These are phyloP conservation scores for Mycena chlorophos DNA, from an alignment of 768 basidiomycete genomes.

Conservation along the genomic window DNA sequence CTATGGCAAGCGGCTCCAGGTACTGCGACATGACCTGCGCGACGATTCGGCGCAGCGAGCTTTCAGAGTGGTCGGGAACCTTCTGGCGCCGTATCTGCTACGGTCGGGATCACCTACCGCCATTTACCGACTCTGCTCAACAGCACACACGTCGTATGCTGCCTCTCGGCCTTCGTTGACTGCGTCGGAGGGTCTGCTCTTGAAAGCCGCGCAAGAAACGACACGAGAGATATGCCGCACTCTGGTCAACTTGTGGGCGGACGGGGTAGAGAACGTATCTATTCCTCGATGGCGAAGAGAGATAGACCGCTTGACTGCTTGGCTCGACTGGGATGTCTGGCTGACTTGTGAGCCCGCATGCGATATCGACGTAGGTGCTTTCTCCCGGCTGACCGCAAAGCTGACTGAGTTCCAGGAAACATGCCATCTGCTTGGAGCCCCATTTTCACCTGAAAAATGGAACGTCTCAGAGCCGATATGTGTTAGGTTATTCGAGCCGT, in stretches of 20 bases:
- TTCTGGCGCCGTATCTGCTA: constrained; percentile 36
- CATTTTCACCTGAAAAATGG: neutral
- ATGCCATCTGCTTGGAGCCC: too few species aligned
- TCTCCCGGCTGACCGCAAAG: too few species aligned
- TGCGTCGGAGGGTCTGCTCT: constrained; percentile 31
- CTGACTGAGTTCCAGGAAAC: too few species aligned
- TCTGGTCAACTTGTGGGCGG: constrained; percentile 48
- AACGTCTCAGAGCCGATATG: neutral
- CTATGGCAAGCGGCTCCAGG: constrained; percentile 43
- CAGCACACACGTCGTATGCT: constrained; percentile 31
- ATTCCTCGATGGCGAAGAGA: constrained; percentile 36
- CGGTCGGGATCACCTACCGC: constrained; percentile 22
- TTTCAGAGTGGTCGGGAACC: constrained; percentile 28
- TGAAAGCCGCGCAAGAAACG: constrained; percentile 34
- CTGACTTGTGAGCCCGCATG: constrained; percentile 49
- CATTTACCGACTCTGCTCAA: constrained; percentile 33
- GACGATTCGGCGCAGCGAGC: constrained; percentile 23
- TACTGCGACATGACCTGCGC: constrained; percentile 28
- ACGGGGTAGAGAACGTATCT: constrained; percentile 31
- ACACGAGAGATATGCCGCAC: constrained; percentile 48
- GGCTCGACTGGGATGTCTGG: constrained; percentile 59
- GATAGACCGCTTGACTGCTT: constrained; percentile 40
- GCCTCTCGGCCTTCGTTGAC: constrained; percentile 23
- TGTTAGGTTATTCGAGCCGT: neutral
- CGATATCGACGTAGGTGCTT: constrained; percentile 39